Base-by-base conservation (phyloP, 1,139 yeast species). In the Zygoascus hellenicus region DNA sequence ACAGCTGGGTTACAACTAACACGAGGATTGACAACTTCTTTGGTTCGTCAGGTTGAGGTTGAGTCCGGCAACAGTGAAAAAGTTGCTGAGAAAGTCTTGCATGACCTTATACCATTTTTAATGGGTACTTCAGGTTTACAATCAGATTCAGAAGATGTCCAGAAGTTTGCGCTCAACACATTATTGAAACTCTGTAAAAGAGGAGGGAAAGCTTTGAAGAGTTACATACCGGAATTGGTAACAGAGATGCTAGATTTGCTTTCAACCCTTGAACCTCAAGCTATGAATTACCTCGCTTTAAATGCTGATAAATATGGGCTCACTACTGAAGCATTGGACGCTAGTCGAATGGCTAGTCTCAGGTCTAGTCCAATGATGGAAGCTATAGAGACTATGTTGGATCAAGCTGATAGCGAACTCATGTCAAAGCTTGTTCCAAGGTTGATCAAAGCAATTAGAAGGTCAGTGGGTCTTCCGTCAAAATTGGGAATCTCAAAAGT, bases 211-310 rank as follows among this genome's bases (percentile, higher is more conserved):
- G 72, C 83, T 0, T 71, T 92, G 30, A 78, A 73, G 54, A 81
- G 85, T 1, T 87, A 81, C 63, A 78, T 86, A 35, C 84, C 95
- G 0, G 70, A 70, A 2, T 71, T 92, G 45, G 70, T 88, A 15
- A 83, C 80, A 42, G 87, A 87, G 48, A 74, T 92, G 56, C 70
- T 86, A 14, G 67, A 75, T 7, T 67, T 88, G 53, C 80, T 92
- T 80, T 86, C 97, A 0, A 83, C 95, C 0, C 70, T 92, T 43
- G 98, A 92, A 59, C 97, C 97, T 0, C 96, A 90, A 61, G 81
- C 86, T 2, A 77, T 88, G 55, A 90, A 92, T 61, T 92, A 89
- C 58, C 68, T 92, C 51, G 80, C 94, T 0, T 71, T 92, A 54
- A 90, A 92, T 67, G 96, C 97, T 0, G 90, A 82, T 51, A 92